Conservation (phyloP, 306 rosid species). For the Quercus cerris region DNA sequence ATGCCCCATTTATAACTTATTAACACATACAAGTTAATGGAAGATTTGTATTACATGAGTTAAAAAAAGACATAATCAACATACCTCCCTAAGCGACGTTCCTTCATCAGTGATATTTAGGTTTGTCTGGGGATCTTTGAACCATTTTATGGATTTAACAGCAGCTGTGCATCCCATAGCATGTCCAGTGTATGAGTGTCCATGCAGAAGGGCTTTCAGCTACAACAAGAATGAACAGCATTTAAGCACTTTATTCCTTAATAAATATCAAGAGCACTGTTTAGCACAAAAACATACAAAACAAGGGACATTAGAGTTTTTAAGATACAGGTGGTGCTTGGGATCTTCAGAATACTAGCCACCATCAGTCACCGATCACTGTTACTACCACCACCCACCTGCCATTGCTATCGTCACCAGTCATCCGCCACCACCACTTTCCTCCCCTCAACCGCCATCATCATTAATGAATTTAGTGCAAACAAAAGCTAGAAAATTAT, state of each 20-base stretch:
- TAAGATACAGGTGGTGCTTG: not conserved
- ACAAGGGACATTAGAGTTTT: slow-evolving; percentile 9
- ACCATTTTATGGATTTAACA: slow-evolving; percentile 80
- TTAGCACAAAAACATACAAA: slow-evolving; percentile 12
- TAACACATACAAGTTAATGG: slow-evolving; percentile 1
- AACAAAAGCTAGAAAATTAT: no score
- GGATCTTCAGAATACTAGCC: slow-evolving; percentile 7
- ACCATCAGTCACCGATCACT: not conserved
- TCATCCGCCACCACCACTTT: no score
- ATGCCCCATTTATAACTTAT: not conserved
- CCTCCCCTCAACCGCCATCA: no score
- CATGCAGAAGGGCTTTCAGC: slow-evolving; percentile 93
- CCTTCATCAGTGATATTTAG: slow-evolving; percentile 56
- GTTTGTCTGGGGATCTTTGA: slow-evolving; percentile 75
- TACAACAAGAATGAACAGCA: slow-evolving; percentile 36
- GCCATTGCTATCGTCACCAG: no score
- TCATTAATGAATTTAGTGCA: no score
- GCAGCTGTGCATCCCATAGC: slow-evolving; percentile 95
- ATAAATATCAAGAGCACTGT: slow-evolving; percentile 20
- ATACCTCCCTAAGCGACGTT: slow-evolving; percentile 67
- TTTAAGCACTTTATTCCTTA: slow-evolving; percentile 19
- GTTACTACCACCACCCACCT: no score
- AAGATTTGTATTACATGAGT: not conserved
- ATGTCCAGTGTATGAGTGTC: slow-evolving; percentile 93
- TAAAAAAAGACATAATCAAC: slow-evolving; percentile 17